Percentiles rank a stretch among this genome's conserved stretches.
These are phyloP conservation scores for Neonectria punicea DNA, from an alignment of 2,329 filamentous ascomycete genomes.

Conservation along the genomic window DNA sequence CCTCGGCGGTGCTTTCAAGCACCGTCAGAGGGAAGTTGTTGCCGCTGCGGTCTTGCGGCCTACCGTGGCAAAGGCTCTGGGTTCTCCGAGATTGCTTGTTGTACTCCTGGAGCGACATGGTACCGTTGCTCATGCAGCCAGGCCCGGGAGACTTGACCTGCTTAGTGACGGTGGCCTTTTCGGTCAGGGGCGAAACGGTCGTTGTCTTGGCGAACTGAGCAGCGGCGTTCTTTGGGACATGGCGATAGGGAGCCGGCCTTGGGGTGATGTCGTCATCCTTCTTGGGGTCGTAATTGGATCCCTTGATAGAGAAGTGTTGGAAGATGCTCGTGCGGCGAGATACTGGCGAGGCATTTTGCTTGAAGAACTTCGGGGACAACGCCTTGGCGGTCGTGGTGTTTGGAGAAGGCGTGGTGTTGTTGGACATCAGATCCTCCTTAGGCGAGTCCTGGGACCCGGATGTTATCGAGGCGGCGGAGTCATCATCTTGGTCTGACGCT, in stretches of 20 bases:
- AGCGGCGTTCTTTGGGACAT: conserved; percentile 65
- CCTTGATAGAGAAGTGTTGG: conserved; percentile 38
- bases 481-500: conserved; percentile 59
- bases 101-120: conserved; percentile 49
- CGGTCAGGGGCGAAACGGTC: conserved; percentile 51
- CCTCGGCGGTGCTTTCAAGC: conserved; percentile 51
- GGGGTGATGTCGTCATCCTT: conserved; percentile 30
- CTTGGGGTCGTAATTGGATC: conserved; percentile 38
- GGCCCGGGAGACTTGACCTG: conserved; percentile 48
- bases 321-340: conserved; percentile 37
- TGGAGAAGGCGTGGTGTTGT: conserved; percentile 9
- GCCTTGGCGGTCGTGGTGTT: conserved; percentile 4
- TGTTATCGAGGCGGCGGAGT: conserved; percentile 34
- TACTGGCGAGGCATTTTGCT: conserved; percentile 16
- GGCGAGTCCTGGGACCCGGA: not conserved
- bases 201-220: conserved; percentile 65
- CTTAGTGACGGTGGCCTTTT: conserved; percentile 53
- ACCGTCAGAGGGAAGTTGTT: conserved; percentile 54
- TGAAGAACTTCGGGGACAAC: conserved; percentile 7
- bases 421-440: not conserved
- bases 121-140: conserved; percentile 34
- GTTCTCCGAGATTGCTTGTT: conserved; percentile 50
- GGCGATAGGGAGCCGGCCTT: conserved; percentile 51
- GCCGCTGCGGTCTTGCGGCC: conserved; percentile 50
- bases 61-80: conserved; percentile 47